Evolutionary conservation across 441 rosid genomes (phyloP).

Genomic region (Pelargonium fulgidum): DNA sequence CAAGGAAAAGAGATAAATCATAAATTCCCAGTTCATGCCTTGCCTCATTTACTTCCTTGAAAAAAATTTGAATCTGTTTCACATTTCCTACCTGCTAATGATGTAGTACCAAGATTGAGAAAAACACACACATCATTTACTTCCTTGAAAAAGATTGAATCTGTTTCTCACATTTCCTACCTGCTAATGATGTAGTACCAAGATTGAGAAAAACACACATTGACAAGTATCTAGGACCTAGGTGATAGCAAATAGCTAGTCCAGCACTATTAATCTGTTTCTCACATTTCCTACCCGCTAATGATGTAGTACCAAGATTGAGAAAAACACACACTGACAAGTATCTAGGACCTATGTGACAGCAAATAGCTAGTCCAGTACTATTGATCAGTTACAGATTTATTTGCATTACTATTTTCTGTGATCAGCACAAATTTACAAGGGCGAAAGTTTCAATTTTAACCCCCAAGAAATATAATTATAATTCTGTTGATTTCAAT

Average conservation of each 20-base stretch:
- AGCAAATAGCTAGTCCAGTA: neutral
- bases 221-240: neutral
- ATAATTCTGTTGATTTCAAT: too few species aligned
- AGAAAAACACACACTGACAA: too few species aligned
- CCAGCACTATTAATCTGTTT: neutral
- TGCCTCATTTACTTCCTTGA: too few species aligned
- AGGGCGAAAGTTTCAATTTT: neutral
- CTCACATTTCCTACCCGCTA: neutral
- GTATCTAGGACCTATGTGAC: neutral
- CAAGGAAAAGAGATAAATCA: too few species aligned
- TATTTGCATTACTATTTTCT: too few species aligned
- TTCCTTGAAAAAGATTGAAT: neutral
- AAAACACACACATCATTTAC: too few species aligned
- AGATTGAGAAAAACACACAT: too few species aligned
- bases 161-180: neutral
- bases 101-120: neutral
- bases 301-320: neutral
- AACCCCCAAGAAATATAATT: too few species aligned
- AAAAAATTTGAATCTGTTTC: neutral
- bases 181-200: neutral
- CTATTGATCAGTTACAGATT: too few species aligned
- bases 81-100: neutral
- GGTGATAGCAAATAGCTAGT: neutral
- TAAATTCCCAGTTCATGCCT: too few species aligned
- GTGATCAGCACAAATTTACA: too few species aligned